Base-by-base conservation (phyloP, 495 filamentous ascomycete genomes). In the Filosporella fistucella region DNA sequence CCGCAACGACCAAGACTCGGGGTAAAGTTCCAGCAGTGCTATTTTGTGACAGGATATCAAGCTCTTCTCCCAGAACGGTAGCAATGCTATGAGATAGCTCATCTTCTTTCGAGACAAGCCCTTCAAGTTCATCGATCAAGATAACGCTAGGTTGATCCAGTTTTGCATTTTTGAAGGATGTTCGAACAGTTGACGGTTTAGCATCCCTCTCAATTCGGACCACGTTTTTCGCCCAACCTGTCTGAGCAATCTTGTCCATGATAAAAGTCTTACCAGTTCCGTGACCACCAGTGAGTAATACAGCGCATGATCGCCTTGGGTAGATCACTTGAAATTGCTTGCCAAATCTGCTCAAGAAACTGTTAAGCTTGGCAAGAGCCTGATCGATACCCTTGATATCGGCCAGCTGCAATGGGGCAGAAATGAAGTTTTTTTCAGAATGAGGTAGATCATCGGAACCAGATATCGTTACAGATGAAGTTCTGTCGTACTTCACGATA, bases 201-300 rank as follows among this genome's bases (percentile, higher is more conserved):
- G 80, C 74, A 35, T 66, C 65, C 23, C 68, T 72, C 30, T 75
- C 70, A 28, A 94, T 71, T 21, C 66, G 70, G 41, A 84, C 74
- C 5, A 86, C 75, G 47, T 75, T 78, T 16, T 76, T 29, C 18
- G 25, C 79, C 85, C 85, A 94, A 45, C 78, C 75, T 8, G 79
- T 76, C n/a, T 66, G 64, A 16, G 76, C 73, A n/a, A 94, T 75
- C 42, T 77, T 75, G 22, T 80, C 59, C 2, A 95, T 64, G 12
- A 95, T 67, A 47, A 83, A 68, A 13, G 79, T 82, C 63, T 94
- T 96, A 2, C 90, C 90, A 0, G 85, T 93, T 49, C 93, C 85
- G 55, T 86, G 80, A 41, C 86, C 78, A 35, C 93, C 89, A 67
- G 93, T 80, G 34, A 98, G 70, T 49, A 95, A 67, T 38, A 93